These are phyloP conservation scores for Chaetoceros tenuissimus DNA, from an alignment of 108 stramenopile species.

Conservation along the genomic window DNA sequence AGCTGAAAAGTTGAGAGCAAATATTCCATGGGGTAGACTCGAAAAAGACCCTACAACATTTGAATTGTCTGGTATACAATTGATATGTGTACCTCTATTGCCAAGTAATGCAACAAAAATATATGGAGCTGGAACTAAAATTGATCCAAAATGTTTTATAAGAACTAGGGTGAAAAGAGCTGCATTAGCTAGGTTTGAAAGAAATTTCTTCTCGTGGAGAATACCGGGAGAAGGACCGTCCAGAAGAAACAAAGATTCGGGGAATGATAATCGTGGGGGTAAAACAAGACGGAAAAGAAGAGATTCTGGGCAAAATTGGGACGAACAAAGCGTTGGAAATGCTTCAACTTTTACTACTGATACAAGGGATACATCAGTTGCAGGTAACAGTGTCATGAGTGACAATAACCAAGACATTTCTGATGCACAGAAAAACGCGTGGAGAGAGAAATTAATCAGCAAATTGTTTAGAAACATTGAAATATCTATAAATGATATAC, in stretches of 20 bases:
- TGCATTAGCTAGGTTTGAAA: conserved; percentile 62
- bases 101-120: conserved; percentile 52
- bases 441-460: conserved; percentile 53
- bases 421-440: conserved; percentile 4
- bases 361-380: background rate
- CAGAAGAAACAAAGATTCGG: conserved; percentile 12
- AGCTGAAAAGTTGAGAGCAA: conserved; percentile 46
- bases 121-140: conserved; percentile 50
- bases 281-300: conserved; percentile 9
- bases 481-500: conserved; percentile 49
- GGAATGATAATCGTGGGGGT: conserved; percentile 6
- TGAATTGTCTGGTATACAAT: conserved; percentile 59
- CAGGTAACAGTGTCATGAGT: background rate
- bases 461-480: conserved; percentile 68
- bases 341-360: background rate
- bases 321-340: background rate
- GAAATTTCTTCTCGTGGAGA: conserved; percentile 58
- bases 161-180: conserved; percentile 65
- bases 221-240: conserved; percentile 61
- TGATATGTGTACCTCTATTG: conserved; percentile 69
- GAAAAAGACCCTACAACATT: conserved; percentile 57
- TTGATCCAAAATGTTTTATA: conserved; percentile 53
- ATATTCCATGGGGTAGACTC: conserved; percentile 54
- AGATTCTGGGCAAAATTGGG: background rate
- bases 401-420: background rate